Conservation (phyloP, 805 yeast genomes). For the Millerozyma miso region DNA sequence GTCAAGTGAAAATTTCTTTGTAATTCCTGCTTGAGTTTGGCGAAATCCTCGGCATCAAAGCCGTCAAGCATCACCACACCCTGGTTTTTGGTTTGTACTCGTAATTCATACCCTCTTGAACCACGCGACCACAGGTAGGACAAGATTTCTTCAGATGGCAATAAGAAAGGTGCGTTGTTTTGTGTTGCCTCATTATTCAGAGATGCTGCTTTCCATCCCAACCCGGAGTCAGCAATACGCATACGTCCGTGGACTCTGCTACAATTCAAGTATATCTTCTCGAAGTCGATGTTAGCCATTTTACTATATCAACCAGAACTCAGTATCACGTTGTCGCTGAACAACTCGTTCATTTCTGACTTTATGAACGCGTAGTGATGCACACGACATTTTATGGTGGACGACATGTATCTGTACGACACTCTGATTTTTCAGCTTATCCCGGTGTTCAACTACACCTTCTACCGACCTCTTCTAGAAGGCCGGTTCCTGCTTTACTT, state of each 20-base stretch:
- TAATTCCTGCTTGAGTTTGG: slow-evolving; percentile 75
- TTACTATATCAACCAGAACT: neutral
- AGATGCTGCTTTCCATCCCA: slow-evolving; percentile 87
- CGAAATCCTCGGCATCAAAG: slow-evolving; percentile 80
- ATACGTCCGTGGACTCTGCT: slow-evolving; percentile 80
- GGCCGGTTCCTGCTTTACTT: no score
- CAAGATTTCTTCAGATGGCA: slow-evolving; percentile 82
- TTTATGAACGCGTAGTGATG: neutral
- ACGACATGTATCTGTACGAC: neutral
- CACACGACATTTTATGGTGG: no score
- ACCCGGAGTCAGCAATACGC: slow-evolving; percentile 94
- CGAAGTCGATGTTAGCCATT: slow-evolving; percentile 70
- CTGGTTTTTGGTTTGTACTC: slow-evolving; percentile 82
- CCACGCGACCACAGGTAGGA: slow-evolving; percentile 90
- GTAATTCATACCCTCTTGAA: slow-evolving; percentile 82
- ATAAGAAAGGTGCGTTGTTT: slow-evolving; percentile 66
- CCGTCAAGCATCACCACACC: slow-evolving; percentile 91
- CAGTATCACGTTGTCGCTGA: neutral
- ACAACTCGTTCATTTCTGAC: neutral
- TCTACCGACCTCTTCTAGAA: no score
- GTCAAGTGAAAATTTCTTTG: slow-evolving; percentile 68
- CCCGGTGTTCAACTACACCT: no score
- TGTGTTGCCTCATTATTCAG: slow-evolving; percentile 39
- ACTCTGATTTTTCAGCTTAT: no score
- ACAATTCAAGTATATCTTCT: slow-evolving; percentile 84